Percentiles rank a stretch among this genome's conserved stretches.
Conservation (phyloP, 345 rosid genomes). For the Eucalyptus fibrosa region DNA sequence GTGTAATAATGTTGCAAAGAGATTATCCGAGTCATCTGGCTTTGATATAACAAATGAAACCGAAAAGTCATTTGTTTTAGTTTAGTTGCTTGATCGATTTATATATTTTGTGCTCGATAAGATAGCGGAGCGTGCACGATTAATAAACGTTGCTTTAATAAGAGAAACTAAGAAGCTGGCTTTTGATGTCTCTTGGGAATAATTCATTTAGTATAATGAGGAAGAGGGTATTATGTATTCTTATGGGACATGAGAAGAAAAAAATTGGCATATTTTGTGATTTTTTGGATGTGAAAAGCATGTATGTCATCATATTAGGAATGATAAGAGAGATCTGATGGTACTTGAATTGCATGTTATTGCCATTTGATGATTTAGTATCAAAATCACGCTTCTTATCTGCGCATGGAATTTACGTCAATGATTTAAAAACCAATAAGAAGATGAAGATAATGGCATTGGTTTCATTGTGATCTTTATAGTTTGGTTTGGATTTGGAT, state of each 20-base stretch:
- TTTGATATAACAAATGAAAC: neutral
- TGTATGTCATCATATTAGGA: neutral
- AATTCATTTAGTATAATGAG: neutral
- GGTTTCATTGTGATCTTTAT: neutral
- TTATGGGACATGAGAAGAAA: neutral
- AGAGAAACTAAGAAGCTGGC: neutral
- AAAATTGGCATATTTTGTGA: neutral
- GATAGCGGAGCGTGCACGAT: neutral
- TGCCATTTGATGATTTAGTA: neutral
- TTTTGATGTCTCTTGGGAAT: neutral
- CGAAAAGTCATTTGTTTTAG: neutral
- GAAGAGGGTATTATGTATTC: neutral
- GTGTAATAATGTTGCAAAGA: neutral
- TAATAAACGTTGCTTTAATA: neutral
- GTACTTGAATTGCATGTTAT: neutral
- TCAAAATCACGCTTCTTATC: neutral
- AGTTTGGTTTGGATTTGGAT: neutral
- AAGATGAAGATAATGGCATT: neutral
- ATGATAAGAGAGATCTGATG: neutral
- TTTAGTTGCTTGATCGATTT: neutral
- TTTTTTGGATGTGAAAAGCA: neutral
- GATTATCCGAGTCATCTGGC: neutral
- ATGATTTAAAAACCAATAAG: neutral
- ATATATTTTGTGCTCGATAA: neutral
- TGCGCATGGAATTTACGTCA: neutral